These are phyloP conservation scores for Mycena capillaripes DNA, from an alignment of 768 basidiomycete genomes.

Conservation along the genomic window DNA sequence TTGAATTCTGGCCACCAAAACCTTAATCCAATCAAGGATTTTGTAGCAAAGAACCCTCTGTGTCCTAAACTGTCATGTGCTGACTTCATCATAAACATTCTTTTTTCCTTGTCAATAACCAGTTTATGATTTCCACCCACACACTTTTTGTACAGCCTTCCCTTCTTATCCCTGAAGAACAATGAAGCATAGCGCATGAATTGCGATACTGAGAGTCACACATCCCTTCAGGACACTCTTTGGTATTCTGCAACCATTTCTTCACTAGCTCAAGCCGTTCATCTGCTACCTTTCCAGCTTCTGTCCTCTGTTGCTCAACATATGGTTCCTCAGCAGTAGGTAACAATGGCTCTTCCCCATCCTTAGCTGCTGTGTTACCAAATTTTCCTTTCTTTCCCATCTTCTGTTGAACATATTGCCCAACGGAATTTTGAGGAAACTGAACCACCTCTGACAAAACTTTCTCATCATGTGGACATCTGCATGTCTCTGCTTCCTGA, in stretches of 20 bases:
- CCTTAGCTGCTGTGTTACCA: neutral
- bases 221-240: neutral
- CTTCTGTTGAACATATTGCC: neutral
- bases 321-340: neutral
- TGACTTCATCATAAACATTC: slow-evolving; percentile 23
- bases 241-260: neutral
- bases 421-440: neutral
- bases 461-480: too few species aligned
- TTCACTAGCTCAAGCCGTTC: neutral
- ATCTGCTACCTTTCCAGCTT: neutral
- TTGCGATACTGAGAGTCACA: neutral
- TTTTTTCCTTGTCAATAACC: slow-evolving; percentile 16
- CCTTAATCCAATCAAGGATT: slow-evolving; percentile 5
- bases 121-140: neutral
- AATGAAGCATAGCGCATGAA: neutral
- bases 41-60: slow-evolving; percentile 20
- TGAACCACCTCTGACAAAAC: neutral
- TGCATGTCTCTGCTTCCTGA: too few species aligned
- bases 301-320: neutral
- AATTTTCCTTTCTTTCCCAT: neutral
- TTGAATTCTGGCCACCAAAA: slow-evolving; percentile 44
- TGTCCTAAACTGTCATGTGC: slow-evolving; percentile 39
- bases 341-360: neutral
- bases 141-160: neutral
- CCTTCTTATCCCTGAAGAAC: neutral